phyloP scores from a whole-genome alignment of 805 yeast species.

The Wickerhamomyces rabaulensis region DNA sequence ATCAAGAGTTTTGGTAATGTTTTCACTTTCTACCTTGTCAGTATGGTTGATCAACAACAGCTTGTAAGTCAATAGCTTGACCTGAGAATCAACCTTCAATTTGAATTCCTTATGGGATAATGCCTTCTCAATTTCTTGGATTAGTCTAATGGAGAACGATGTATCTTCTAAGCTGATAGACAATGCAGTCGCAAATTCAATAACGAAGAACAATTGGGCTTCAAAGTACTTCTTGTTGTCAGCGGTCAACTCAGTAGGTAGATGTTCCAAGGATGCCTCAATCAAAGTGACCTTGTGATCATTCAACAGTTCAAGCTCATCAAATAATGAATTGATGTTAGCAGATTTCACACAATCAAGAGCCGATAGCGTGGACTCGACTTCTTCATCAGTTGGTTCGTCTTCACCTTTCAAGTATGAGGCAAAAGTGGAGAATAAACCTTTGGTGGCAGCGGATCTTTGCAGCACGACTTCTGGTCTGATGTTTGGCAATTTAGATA shows the following conservation, averaged over 20 bases:
- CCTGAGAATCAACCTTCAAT: constrained; percentile 10
- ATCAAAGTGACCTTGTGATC: constrained; percentile 15
- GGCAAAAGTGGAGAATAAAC: constrained; percentile 86
- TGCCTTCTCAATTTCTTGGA: constrained; percentile 21
- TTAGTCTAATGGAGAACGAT: constrained; percentile 2
- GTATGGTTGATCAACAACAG: constrained; percentile 32
- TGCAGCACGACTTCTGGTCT: constrained; percentile 63
- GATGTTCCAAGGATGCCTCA: constrained; percentile 27
- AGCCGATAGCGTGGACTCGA: constrained; percentile 78
- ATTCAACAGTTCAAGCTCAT: constrained; percentile 30
- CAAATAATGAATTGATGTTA: constrained; percentile 50
- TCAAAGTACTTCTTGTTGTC: constrained; percentile 23
- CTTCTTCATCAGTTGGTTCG: constrained; percentile 92
- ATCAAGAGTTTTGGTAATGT: constrained; percentile 6
- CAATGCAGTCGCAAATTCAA: constrained; percentile 32
- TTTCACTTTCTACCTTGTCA: neutral
- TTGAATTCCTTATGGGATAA: constrained; percentile 24
- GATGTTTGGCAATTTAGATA: constrained; percentile 54
- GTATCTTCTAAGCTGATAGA: neutral
- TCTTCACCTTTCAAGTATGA: constrained; percentile 92
- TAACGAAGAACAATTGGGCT: constrained; percentile 33
- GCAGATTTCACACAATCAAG: constrained; percentile 78
- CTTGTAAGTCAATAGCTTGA: constrained; percentile 49
- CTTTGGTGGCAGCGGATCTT: constrained; percentile 60
- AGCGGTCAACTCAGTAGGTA: constrained; percentile 29